phyloP scores from a whole-genome alignment of 495 filamentous ascomycete species.

The Podospora sp. region DNA sequence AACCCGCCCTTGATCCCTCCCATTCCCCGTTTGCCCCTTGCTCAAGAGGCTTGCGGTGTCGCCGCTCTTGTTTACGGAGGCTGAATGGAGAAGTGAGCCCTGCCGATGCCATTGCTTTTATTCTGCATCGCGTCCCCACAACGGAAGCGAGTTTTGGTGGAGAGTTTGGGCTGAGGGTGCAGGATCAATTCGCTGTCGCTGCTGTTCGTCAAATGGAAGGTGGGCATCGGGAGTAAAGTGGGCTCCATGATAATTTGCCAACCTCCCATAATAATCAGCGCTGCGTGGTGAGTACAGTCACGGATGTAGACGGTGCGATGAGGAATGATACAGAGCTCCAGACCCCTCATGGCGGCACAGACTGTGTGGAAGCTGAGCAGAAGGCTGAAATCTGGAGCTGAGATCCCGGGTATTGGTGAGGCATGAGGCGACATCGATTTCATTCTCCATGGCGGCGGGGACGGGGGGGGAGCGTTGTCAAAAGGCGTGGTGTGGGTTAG shows the following conservation, averaged over 20 bases:
- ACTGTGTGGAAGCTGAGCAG: not conserved
- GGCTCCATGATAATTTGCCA: constrained; percentile 16
- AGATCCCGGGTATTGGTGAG: constrained; percentile 8
- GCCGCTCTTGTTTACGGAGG: constrained; percentile 20
- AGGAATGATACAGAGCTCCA: not conserved
- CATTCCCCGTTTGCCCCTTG: constrained; percentile 3
- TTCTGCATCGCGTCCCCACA: constrained; percentile 10
- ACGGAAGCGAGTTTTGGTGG: constrained; percentile 21
- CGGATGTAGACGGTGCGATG: not conserved
- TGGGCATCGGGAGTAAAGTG: not conserved
- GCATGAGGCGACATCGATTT: constrained; percentile 1
- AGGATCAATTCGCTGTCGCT: constrained; percentile 20
- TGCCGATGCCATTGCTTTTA: constrained; percentile 1
- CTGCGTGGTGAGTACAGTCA: not conserved
- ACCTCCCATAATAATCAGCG: constrained; percentile 29
- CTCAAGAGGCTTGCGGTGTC: constrained; percentile 3
- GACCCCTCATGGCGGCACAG: not conserved
- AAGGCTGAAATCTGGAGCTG: not conserved
- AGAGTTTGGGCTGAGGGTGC: constrained; percentile 21
- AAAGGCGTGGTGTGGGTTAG: constrained; percentile 8
- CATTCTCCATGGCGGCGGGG: constrained; percentile 19
- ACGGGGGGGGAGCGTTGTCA: not conserved
- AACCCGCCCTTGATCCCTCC: constrained; percentile 1
- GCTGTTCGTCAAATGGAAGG: not conserved
- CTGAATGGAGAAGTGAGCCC: constrained; percentile 5